Conservation (phyloP, 2,329 filamentous ascomycete species). For the Capronia coronata region DNA sequence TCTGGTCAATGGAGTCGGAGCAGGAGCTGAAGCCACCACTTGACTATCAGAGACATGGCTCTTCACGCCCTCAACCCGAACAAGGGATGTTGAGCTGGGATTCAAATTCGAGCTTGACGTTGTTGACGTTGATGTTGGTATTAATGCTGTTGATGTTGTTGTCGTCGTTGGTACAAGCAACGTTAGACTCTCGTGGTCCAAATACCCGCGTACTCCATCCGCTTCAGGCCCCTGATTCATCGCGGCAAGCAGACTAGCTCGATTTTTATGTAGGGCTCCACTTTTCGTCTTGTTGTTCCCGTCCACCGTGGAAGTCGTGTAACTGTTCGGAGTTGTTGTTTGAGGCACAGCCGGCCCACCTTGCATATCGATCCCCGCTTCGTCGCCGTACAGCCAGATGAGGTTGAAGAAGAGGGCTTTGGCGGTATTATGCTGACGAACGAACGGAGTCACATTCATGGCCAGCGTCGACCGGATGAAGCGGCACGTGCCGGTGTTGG, state of each 20-base stretch:
- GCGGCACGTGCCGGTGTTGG: conserved; percentile 15
- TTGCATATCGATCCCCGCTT: conserved; percentile 17
- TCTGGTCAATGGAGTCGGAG: conserved; percentile 2
- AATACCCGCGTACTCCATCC: background rate
- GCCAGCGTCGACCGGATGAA: conserved; percentile 21
- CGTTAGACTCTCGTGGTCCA: background rate
- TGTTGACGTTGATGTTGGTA: background rate
- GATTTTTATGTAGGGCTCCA: conserved; percentile 3
- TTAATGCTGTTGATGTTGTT: background rate
- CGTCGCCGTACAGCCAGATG: conserved; percentile 22
- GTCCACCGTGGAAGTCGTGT: background rate
- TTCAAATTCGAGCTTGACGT: background rate
- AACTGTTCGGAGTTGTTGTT: background rate
- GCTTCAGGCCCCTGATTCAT: conserved; percentile 4
- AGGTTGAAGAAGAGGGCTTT: conserved; percentile 20
- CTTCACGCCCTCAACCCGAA: background rate
- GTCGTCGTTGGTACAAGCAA: background rate
- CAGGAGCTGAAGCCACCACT: background rate
- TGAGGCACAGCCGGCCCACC: conserved; percentile 12
- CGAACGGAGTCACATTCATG: conserved; percentile 15
- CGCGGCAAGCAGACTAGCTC: conserved; percentile 10
- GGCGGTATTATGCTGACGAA: conserved; percentile 18
- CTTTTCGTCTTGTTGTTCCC: background rate
- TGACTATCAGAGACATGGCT: background rate
- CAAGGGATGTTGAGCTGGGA: background rate